Base-by-base conservation (phyloP, 345 rosid genomes). In the Camelina laxa region DNA sequence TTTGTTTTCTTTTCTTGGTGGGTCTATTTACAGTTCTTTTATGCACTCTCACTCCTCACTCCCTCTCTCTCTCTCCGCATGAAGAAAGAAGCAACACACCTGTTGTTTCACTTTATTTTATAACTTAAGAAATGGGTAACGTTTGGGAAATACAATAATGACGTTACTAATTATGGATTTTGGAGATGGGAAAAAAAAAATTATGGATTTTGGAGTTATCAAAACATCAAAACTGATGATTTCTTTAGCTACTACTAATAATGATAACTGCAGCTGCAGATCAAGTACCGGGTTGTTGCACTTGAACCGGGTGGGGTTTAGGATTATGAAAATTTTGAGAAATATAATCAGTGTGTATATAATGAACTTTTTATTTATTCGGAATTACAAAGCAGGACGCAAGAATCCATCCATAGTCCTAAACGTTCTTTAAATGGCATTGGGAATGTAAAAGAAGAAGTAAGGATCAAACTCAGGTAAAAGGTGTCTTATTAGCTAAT, bases 251-350 rank as follows among this genome's bases (percentile, higher is more conserved):
- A 65, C 65, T 54, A 33, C 35, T 65, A 27, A 44, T 30, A 73
- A 33, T 65, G 71, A 55, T 65, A 65, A 74, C 77, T 16, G 66
- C 39, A 55, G 63, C 60, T 60, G 48, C 75, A 71, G 39, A 49
- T 60, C 75, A 49, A 71, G 38, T 38, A 61, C 53, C 58, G 4
- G 53, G 8, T 38, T 2, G 49, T 61, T 61, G 13, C 19, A 62
- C 36, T 15, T 42, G 19, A 55, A 68, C 16, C 64, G 42, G 73
- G 48, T 35, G 47, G 1, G 44, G 10, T 44, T 14, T 57, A 20
- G 39, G n/a, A 55, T 8, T 14, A 3, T 13, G 57, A 2, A 21
- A 21, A 3, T 3, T 56, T 7, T 56, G 62, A n/a, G 42, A 16
- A 24, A 12, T 62, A 6, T 30, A 51, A 56, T 10, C 7, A 21